phyloP scores from a whole-genome alignment of 495 filamentous ascomycete genomes.

The Choiromyces venosus region DNA sequence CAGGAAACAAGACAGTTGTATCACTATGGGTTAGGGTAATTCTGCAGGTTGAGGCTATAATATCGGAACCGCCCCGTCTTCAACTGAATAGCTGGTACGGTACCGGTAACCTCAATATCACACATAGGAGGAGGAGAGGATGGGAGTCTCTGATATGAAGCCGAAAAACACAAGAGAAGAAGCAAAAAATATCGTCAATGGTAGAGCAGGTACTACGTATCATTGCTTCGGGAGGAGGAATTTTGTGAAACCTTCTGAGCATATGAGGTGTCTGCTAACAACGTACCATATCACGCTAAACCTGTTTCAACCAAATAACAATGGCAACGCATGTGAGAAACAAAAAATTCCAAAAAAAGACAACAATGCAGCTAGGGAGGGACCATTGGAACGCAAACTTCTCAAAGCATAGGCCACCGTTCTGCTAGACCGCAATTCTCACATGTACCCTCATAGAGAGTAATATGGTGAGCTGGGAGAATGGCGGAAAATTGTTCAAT shows the following conservation, averaged over 20 bases:
- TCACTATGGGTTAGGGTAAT: background rate
- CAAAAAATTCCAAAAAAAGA: background rate
- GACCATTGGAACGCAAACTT: background rate
- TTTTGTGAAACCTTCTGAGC: no score
- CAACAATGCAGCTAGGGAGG: background rate
- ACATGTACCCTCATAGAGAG: background rate
- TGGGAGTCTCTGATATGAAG: background rate
- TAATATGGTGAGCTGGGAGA: background rate
- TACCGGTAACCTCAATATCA: background rate
- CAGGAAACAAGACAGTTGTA: constrained; percentile 1
- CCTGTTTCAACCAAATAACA: background rate
- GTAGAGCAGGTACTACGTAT: no score
- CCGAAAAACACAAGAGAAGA: background rate
- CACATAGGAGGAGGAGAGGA: background rate
- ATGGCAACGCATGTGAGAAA: background rate
- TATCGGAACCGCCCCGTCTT: background rate
- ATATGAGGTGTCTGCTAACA: no score
- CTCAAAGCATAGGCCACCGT: background rate
- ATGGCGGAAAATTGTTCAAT: background rate
- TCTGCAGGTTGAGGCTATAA: background rate
- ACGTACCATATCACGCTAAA: background rate
- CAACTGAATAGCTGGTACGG: background rate
- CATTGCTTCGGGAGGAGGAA: no score
- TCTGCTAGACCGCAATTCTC: background rate
- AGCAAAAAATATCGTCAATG: background rate